Conservation (phyloP, 176 grass and related monocot genomes). For the Pontederia crassipes region DNA sequence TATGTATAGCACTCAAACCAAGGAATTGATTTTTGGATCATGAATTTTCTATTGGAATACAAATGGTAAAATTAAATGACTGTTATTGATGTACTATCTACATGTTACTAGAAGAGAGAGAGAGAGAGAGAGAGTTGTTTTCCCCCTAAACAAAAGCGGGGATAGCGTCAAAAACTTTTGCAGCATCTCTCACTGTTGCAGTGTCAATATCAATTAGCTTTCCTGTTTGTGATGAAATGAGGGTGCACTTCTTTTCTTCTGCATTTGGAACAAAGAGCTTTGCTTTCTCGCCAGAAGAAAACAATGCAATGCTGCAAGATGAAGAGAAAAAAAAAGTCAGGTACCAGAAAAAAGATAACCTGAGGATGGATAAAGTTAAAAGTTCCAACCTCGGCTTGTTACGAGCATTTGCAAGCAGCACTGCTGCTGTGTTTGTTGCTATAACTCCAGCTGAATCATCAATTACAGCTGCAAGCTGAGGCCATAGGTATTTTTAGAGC, state of each 20-base stretch:
- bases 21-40: no score
- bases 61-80: no score
- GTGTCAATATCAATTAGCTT: conserved; percentile 62
- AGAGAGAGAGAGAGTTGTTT: not conserved
- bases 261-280: conserved; percentile 55
- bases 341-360: not conserved
- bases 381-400: conserved; percentile 52
- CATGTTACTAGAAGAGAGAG: not conserved
- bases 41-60: no score
- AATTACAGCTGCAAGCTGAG: conserved; percentile 67
- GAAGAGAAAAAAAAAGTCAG: not conserved
- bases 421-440: conserved; percentile 75
- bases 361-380: not conserved
- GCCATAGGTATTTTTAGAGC: not conserved
- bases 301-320: conserved; percentile 46
- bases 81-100: conserved; percentile 9
- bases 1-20: no score
- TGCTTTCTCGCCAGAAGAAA: conserved; percentile 67
- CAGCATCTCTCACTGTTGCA: conserved; percentile 41
- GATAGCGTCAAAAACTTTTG: conserved; percentile 33
- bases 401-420: conserved; percentile 69
- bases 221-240: conserved; percentile 54
- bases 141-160: conserved; percentile 38
- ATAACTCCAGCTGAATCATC: conserved; percentile 67
- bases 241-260: conserved; percentile 37